These are phyloP conservation scores for Thelephora aurantiotincta DNA, from an alignment of 768 basidiomycete genomes.

Conservation along the genomic window DNA sequence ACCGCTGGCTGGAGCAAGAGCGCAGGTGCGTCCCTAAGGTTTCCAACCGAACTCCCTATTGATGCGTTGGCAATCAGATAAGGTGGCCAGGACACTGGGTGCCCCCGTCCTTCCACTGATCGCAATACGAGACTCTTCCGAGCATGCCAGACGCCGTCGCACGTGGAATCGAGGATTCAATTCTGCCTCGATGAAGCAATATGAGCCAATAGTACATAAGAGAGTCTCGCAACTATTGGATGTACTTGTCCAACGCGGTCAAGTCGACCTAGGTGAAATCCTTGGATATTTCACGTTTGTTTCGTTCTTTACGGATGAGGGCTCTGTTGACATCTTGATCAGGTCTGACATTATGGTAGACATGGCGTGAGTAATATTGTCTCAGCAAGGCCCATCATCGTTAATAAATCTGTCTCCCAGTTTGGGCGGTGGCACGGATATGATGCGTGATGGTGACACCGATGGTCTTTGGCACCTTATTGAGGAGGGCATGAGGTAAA, in stretches of 20 bases:
- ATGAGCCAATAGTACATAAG: not conserved
- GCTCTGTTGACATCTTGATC: not conserved
- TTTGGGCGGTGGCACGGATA: not conserved
- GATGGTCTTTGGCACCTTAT: not conserved
- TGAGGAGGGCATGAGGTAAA: not conserved
- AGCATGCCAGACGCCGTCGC: not conserved
- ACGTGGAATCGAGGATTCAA: not conserved
- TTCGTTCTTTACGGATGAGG: not conserved
- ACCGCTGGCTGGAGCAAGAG: constrained; percentile 5
- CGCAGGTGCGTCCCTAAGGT: constrained; percentile 1
- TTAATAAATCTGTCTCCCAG: not conserved
- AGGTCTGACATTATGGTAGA: constrained; percentile 4
- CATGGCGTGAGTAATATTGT: constrained; percentile 3
- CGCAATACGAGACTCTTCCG: not conserved
- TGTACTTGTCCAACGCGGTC: not conserved
- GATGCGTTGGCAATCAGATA: not conserved
- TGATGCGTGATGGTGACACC: not conserved
- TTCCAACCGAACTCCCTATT: not conserved
- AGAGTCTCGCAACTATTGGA: not conserved
- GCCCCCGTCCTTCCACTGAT: not conserved
- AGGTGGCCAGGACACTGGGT: not conserved
- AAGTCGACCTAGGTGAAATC: constrained; percentile 11
- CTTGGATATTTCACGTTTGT: constrained; percentile 15
- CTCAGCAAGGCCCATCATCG: not conserved
- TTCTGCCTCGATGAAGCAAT: not conserved